Evolutionary conservation across 495 filamentous ascomycete species (phyloP).

Genomic region (Trichoderma erinaceum): DNA sequence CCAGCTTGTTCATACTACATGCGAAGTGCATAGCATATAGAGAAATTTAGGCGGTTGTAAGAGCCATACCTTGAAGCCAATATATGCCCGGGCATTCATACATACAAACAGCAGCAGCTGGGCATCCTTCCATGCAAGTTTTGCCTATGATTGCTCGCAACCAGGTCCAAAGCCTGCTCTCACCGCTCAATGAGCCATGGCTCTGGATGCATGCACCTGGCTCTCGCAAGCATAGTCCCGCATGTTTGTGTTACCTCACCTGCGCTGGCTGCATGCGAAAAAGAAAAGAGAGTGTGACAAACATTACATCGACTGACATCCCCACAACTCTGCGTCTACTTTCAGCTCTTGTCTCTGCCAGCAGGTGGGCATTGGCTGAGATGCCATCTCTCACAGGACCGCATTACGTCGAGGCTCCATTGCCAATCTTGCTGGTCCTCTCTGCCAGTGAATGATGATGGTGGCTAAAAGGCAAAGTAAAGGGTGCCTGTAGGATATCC

Average conservation of each 20-base stretch:
- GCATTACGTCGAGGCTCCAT: background rate
- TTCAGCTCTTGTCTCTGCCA: background rate
- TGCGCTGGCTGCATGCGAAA: constrained; percentile 14
- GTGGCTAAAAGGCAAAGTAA: too few species aligned
- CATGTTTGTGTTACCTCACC: constrained; percentile 18
- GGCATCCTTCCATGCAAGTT: too few species aligned
- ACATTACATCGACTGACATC: background rate
- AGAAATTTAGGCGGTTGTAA: too few species aligned
- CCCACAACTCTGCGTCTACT: background rate
- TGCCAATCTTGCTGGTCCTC: background rate
- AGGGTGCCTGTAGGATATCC: too few species aligned
- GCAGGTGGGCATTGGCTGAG: background rate
- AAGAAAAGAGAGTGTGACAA: background rate
- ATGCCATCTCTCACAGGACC: background rate
- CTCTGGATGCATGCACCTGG: background rate
- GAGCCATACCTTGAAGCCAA: too few species aligned
- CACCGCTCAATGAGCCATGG: background rate
- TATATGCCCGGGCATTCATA: too few species aligned
- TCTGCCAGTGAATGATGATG: too few species aligned
- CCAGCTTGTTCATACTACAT: too few species aligned
- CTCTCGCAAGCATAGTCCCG: background rate
- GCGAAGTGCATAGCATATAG: too few species aligned
- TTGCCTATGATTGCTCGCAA: too few species aligned
- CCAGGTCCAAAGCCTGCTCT: too few species aligned
- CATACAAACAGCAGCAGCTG: too few species aligned